These are phyloP conservation scores for Phytophthora pini DNA, from an alignment of 352 stramenopile genomes.

Conservation along the genomic window DNA sequence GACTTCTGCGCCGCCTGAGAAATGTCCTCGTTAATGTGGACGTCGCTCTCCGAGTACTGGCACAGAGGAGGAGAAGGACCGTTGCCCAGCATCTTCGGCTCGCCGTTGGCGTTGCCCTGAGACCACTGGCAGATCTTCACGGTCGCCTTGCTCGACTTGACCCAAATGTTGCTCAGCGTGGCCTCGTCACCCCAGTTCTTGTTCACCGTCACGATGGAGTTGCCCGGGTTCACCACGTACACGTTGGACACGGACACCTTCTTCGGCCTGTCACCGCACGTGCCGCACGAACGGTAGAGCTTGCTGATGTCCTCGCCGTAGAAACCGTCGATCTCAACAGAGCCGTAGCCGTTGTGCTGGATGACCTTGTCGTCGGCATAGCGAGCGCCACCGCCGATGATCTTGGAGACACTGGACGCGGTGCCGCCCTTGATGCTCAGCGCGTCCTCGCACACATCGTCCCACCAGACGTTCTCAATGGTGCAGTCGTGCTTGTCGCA, in stretches of 20 bases:
- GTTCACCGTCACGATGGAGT: conserved; percentile 46
- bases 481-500: conserved; percentile 14
- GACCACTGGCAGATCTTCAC: conserved; percentile 44
- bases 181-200: conserved; percentile 48
- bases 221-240: conserved; percentile 39
- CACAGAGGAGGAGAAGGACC: conserved; percentile 29
- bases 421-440: conserved; percentile 42
- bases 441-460: conserved; percentile 22
- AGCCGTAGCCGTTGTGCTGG: conserved; percentile 34
- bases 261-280: conserved; percentile 11
- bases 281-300: conserved; percentile 28
- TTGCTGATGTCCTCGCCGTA: conserved; percentile 24
- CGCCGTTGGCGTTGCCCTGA: conserved; percentile 21
- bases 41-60: conserved; percentile 33
- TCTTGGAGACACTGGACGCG: conserved; percentile 34
- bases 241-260: conserved; percentile 26
- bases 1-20: conserved; percentile 12
- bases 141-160: conserved; percentile 15
- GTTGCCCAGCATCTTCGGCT: conserved; percentile 35
- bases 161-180: conserved; percentile 47
- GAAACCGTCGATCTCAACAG: conserved; percentile 27
- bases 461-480: conserved; percentile 18
- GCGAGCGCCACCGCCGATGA: conserved; percentile 29
- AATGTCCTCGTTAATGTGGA: conserved; percentile 31
- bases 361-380: conserved; percentile 49